Percentiles rank a stretch among this genome's conserved stretches.
Evolutionary conservation across 192 early-diverging fungal genomes (phyloP).

Genomic region (Diversispora eburnea): DNA sequence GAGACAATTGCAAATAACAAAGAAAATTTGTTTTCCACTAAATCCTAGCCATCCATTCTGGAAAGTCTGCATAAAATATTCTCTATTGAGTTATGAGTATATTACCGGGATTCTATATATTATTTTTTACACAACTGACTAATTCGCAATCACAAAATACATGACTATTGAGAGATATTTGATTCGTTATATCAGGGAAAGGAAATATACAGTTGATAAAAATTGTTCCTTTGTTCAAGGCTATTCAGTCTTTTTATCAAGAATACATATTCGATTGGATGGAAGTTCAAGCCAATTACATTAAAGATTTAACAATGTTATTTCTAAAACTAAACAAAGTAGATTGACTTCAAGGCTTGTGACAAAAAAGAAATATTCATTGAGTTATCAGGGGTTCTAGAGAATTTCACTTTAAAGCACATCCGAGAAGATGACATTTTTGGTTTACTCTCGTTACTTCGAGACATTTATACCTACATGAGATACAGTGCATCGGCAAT

Average conservation of each 20-base stretch:
- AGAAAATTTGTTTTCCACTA: not conserved
- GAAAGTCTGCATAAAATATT: slow-evolving; percentile 18
- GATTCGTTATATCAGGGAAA: slow-evolving; percentile 6
- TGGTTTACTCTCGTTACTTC: slow-evolving; percentile 10
- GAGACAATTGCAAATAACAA: slow-evolving; percentile 18
- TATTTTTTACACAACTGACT: not conserved
- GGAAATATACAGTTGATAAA: slow-evolving; percentile 19
- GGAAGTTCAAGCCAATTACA: slow-evolving; percentile 2
- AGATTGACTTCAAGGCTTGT: slow-evolving; percentile 4
- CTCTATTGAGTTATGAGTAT: slow-evolving; percentile 20
- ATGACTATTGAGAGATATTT: slow-evolving; percentile 4
- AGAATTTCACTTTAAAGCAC: slow-evolving; percentile 1
- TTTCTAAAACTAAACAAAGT: slow-evolving; percentile 21
- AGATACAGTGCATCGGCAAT: slow-evolving; percentile 20
- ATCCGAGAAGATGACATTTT: slow-evolving; percentile 16
- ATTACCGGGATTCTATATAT: not conserved
- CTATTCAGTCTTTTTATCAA: slow-evolving; percentile 18
- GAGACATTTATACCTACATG: slow-evolving; percentile 6
- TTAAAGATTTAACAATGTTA: slow-evolving; percentile 10
- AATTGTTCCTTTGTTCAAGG: slow-evolving; percentile 27
- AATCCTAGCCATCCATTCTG: slow-evolving; percentile 5
- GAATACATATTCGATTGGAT: slow-evolving; percentile 28
- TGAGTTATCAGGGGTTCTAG: not conserved
- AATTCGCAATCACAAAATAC: slow-evolving; percentile 1
- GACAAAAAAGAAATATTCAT: slow-evolving; percentile 25